Evolutionary conservation across 805 yeast genomes (phyloP).

Genomic region (Kodamaea neixiangensis): DNA sequence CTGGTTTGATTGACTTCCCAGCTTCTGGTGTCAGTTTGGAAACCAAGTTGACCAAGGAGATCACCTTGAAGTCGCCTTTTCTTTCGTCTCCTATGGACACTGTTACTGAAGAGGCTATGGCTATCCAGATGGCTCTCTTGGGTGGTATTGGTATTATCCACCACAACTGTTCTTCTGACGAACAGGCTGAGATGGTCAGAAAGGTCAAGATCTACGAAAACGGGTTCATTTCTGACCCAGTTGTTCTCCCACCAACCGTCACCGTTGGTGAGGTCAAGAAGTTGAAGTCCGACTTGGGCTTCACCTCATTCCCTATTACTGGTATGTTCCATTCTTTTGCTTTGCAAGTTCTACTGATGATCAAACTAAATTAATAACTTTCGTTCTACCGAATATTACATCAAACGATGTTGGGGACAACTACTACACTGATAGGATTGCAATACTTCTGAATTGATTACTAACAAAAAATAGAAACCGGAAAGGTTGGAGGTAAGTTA

Average conservation of each 20-base stretch:
- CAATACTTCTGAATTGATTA: conserved; percentile 15
- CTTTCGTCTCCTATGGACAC: conserved; percentile 99
- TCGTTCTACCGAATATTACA: conserved; percentile 97
- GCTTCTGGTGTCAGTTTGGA: conserved; percentile 77
- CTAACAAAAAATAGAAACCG: conserved; percentile 62
- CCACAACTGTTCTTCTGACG: conserved; percentile 95
- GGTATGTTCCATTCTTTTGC: conserved; percentile 64
- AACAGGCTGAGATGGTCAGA: conserved; percentile 97
- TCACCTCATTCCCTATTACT: conserved; percentile 98
- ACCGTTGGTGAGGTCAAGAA: conserved; percentile 81
- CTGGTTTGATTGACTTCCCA: conserved; percentile 92
- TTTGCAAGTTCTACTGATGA: conserved; percentile 50
- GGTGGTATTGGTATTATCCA: conserved; percentile 99
- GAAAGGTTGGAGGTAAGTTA: conserved; percentile 84
- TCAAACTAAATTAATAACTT: conserved; percentile 69
- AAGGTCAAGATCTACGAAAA: conserved; percentile 96
- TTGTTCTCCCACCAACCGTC: conserved; percentile 72
- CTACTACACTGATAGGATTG: conserved; percentile 19
- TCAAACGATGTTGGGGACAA: conserved; percentile 96
- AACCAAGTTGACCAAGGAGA: conserved; percentile 86
- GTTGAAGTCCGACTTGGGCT: conserved; percentile 75
- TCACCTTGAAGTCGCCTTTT: conserved; percentile 89
- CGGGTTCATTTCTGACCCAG: conserved; percentile 94
- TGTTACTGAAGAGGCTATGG: conserved; percentile 96
- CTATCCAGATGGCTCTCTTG: conserved; percentile 95